Evolutionary conservation across 2,329 filamentous ascomycete species (phyloP).

Genomic region (Xylaria sp.): DNA sequence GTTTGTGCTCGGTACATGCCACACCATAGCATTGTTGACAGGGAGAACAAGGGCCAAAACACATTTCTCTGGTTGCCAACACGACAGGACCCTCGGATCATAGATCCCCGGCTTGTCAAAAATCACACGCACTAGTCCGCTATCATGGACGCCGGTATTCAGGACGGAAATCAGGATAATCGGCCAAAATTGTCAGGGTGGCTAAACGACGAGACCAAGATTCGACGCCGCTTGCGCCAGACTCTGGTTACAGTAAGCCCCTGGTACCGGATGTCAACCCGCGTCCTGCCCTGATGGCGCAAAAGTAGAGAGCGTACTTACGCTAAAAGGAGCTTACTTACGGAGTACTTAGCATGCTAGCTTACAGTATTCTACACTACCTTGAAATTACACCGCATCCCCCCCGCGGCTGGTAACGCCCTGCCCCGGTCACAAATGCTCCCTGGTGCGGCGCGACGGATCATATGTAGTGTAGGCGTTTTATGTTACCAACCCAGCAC

Average conservation of each 20-base stretch:
- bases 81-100: slow-evolving; percentile 15
- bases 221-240: slow-evolving; percentile 2
- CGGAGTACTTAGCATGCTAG: too few species aligned
- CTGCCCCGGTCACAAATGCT: slow-evolving; percentile 7
- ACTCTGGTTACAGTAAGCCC: slow-evolving; percentile 24
- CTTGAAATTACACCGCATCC: slow-evolving; percentile 20
- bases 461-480: not conserved
- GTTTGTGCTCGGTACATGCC: not conserved
- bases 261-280: slow-evolving; percentile 23
- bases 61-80: not conserved
- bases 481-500: slow-evolving; percentile 14
- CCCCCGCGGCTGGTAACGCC: slow-evolving; percentile 16
- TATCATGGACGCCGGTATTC: slow-evolving; percentile 11
- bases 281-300: not conserved
- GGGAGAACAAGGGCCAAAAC: not conserved
- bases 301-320: not conserved
- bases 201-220: slow-evolving; percentile 16
- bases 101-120: slow-evolving; percentile 15
- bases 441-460: slow-evolving; percentile 17
- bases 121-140: slow-evolving; percentile 8
- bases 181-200: slow-evolving; percentile 23
- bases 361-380: too few species aligned
- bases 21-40: not conserved
- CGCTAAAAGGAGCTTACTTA: slow-evolving; percentile 21
- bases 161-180: slow-evolving; percentile 11